A percentile compares a stretch with the other conserved stretches of the same genome.
These are phyloP conservation scores for Penicillium salamii DNA, from an alignment of 495 filamentous ascomycete genomes.

Conservation along the genomic window DNA sequence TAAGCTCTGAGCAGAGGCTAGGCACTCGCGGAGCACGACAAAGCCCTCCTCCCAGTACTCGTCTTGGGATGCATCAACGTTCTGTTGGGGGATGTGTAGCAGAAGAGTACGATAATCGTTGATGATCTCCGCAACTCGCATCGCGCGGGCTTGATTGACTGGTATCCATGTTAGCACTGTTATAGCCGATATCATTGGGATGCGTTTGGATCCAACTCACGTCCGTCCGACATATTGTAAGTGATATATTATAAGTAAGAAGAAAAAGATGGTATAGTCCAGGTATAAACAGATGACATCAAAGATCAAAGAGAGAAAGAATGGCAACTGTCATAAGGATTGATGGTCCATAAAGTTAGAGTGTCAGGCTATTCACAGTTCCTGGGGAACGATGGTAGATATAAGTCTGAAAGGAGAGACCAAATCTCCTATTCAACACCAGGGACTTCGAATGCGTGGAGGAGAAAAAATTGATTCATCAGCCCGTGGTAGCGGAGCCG, in stretches of 20 bases:
- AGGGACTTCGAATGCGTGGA: background rate
- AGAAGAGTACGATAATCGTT: conserved; percentile 82
- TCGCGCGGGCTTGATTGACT: conserved; percentile 84
- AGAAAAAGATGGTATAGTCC: background rate
- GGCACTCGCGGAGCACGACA: conserved; percentile 70
- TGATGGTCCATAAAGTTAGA: conserved; percentile 1
- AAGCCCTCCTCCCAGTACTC: conserved; percentile 81
- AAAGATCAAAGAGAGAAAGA: conserved; percentile 9
- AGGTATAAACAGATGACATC: conserved; percentile 4
- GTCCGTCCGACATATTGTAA: conserved; percentile 58
- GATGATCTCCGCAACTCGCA: conserved; percentile 79
- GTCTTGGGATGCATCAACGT: conserved; percentile 52
- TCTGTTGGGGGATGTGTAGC: conserved; percentile 71
- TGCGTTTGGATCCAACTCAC: conserved; percentile 37
- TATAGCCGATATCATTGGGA: background rate
- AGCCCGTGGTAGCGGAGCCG: conserved; percentile 20
- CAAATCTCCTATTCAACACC: conserved; percentile 18
- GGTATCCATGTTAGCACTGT: background rate
- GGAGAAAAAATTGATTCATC: conserved; percentile 10
- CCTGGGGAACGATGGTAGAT: conserved; percentile 9
- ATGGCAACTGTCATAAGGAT: conserved; percentile 2
- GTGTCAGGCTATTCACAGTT: conserved; percentile 9
- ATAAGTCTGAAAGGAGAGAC: conserved; percentile 9
- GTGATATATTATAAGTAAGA: conserved; percentile 17
- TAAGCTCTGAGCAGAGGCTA: conserved; percentile 70